A percentile compares a stretch with the other conserved stretches of the same genome.
These are phyloP conservation scores for Phytomonas sp. DNA, from an alignment of 208 protist species.

Conservation along the genomic window DNA sequence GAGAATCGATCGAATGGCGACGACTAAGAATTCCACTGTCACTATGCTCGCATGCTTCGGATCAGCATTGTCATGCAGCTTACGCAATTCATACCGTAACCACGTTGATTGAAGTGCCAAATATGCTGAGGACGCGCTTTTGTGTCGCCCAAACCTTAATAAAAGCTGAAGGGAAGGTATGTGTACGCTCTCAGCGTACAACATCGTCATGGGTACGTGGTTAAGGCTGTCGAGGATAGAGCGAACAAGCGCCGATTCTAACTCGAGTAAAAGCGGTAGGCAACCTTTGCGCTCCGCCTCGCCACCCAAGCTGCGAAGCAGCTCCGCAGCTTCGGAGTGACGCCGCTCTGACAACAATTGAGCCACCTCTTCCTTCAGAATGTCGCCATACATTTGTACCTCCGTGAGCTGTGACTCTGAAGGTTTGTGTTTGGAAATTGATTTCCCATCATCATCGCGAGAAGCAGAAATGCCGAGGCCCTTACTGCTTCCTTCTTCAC, in stretches of 20 bases:
- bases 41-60: slow-evolving; percentile 45
- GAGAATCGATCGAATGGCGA: slow-evolving; percentile 42
- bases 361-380: slow-evolving; percentile 55
- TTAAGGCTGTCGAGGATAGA: slow-evolving; percentile 34
- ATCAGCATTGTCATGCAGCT: slow-evolving; percentile 61
- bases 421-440: background rate
- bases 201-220: slow-evolving; percentile 45
- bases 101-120: slow-evolving; percentile 58
- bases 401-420: slow-evolving; percentile 15
- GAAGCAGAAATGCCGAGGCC: background rate
- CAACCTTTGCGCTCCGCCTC: slow-evolving; percentile 50
- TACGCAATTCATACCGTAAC: slow-evolving; percentile 58
- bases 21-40: slow-evolving; percentile 69
- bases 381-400: slow-evolving; percentile 50
- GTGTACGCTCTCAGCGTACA: slow-evolving; percentile 73
- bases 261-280: slow-evolving; percentile 50
- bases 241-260: slow-evolving; percentile 52
- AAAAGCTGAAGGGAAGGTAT: slow-evolving; percentile 74
- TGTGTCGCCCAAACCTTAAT: slow-evolving; percentile 57
- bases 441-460: background rate
- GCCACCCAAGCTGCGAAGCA: slow-evolving; percentile 44
- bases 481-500: background rate
- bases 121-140: slow-evolving; percentile 39
- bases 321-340: slow-evolving; percentile 55
- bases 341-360: slow-evolving; percentile 62